Evolutionary conservation across 768 basidiomycete genomes (phyloP).

Genomic region (Sutorius australiensis): DNA sequence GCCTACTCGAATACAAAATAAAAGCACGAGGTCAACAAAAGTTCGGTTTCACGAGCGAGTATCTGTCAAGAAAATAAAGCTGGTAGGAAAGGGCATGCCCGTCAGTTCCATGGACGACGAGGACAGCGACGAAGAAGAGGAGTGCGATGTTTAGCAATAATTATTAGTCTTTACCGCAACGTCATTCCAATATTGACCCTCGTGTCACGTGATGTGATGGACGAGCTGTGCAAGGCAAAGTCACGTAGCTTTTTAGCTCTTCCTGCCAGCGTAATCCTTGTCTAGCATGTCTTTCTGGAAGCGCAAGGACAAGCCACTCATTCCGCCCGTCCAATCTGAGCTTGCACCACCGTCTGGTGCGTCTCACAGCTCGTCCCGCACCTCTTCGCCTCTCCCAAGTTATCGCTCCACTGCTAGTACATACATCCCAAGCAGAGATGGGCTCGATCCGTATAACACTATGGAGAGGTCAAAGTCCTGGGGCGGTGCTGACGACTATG

Average conservation of each 20-base stretch:
- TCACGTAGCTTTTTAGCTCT: slow-evolving; percentile 4
- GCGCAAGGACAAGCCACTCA: slow-evolving; percentile 58
- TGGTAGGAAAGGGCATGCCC: slow-evolving; percentile 63
- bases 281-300: slow-evolving; percentile 43
- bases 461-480: slow-evolving; percentile 28
- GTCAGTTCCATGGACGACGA: slow-evolving; percentile 38
- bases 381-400: slow-evolving; percentile 39
- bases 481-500: slow-evolving; percentile 24
- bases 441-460: slow-evolving; percentile 46
- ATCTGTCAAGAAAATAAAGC: slow-evolving; percentile 74
- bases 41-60: slow-evolving; percentile 84
- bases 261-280: not conserved
- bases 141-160: slow-evolving; percentile 29
- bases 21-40: slow-evolving; percentile 30
- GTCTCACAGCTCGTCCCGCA: slow-evolving; percentile 29
- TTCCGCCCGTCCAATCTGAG: slow-evolving; percentile 59
- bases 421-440: slow-evolving; percentile 68
- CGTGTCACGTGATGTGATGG: slow-evolving; percentile 12
- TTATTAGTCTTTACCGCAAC: slow-evolving; percentile 18
- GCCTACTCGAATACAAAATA: slow-evolving; percentile 33
- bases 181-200: not conserved
- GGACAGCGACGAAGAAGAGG: slow-evolving; percentile 37
- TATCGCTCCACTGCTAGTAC: slow-evolving; percentile 54
- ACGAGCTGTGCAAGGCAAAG: not conserved
- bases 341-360: slow-evolving; percentile 26